Evolutionary conservation across 148 eudicot genomes (phyloP), one percentile per base, ranked within the genome.

Genomic region (Rhododendron griersonianum): DNA sequence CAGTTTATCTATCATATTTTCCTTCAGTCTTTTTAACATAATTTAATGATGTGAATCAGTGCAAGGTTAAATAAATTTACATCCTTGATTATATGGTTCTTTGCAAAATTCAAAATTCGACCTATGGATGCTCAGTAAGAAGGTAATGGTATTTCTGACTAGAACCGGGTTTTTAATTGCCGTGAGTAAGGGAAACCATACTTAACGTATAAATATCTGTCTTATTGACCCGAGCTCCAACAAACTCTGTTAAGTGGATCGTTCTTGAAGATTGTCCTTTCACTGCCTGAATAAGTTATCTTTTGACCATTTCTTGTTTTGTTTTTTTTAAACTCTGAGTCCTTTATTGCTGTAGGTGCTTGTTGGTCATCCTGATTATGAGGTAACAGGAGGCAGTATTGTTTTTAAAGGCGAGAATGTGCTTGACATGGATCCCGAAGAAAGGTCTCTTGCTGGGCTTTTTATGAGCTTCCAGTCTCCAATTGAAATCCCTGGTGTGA

Each of bases 391-490:
- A 84, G 99, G 99, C 83, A 93, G 89, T 81, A 87, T 92, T 81
- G 85, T 89, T 45, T 98, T 92, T 76, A 98, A 98, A 91, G 99
- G 98, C 57, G 94, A 94, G 88, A 89, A 98, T 86, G 82, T 98
- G 87, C 98, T 98, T 83, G 98, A 98, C 84, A 98, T 95, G 99
- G 98, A 91, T 53, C 95, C 98, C 65, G 98, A 98, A 87, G 98
- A 95, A 90, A 94, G 99, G 86, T 92, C 99, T 90, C 91, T 93
- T 82, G 94, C 98, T 86, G 99, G 99, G 55, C 86, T 98, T 41
- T 98, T 98, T 86, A 89, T 98, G 98, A 98, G 98, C 90, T 98
- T 98, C 87, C 99, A 98, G 90, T 91, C 99, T 71, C 99, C 99
- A 61, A 94, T 98, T 87, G 99, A 90, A 88, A 98, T 98, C 83